A percentile compares a stretch with the other conserved stretches of the same genome.
phyloP scores from a whole-genome alignment of 2,329 filamentous ascomycete species.

The Curvularia sp. region DNA sequence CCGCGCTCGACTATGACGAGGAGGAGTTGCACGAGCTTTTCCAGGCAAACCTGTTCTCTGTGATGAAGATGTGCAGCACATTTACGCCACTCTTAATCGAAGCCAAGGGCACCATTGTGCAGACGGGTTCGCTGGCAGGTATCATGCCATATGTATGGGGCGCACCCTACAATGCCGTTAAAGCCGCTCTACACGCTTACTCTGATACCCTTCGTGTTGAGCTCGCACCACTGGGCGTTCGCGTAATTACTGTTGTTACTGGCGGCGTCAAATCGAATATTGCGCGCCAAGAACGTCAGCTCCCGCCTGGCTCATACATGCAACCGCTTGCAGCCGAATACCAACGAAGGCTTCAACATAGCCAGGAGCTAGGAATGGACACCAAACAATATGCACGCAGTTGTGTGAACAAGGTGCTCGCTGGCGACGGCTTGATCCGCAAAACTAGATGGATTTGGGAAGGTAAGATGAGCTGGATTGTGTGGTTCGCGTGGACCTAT shows the following conservation, averaged over 20 bases:
- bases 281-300: slow-evolving; percentile 57
- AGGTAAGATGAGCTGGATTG: slow-evolving; percentile 58
- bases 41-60: slow-evolving; percentile 60
- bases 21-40: slow-evolving; percentile 42
- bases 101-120: slow-evolving; percentile 55
- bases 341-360: slow-evolving; percentile 59
- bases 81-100: slow-evolving; percentile 63
- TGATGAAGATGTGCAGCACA: slow-evolving; percentile 64
- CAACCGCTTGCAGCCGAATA: slow-evolving; percentile 61
- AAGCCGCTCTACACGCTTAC: slow-evolving; percentile 66
- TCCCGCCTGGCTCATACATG: slow-evolving; percentile 60
- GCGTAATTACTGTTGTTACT: slow-evolving; percentile 60
- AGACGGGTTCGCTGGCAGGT: slow-evolving; percentile 55
- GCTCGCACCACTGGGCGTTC: slow-evolving; percentile 59
- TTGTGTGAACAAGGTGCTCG: slow-evolving; percentile 62
- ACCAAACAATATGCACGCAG: slow-evolving; percentile 61
- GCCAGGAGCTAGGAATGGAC: slow-evolving; percentile 61
- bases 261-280: slow-evolving; percentile 68
- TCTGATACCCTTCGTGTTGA: slow-evolving; percentile 66
- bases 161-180: slow-evolving; percentile 64
- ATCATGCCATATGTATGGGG: slow-evolving; percentile 48
- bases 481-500: slow-evolving; percentile 58
- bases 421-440: slow-evolving; percentile 37
- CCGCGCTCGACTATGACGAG: slow-evolving; percentile 61
- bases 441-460: slow-evolving; percentile 62